Base-by-base conservation (phyloP, 2,329 filamentous ascomycete genomes). In the Hirsutella rhossiliensis region DNA sequence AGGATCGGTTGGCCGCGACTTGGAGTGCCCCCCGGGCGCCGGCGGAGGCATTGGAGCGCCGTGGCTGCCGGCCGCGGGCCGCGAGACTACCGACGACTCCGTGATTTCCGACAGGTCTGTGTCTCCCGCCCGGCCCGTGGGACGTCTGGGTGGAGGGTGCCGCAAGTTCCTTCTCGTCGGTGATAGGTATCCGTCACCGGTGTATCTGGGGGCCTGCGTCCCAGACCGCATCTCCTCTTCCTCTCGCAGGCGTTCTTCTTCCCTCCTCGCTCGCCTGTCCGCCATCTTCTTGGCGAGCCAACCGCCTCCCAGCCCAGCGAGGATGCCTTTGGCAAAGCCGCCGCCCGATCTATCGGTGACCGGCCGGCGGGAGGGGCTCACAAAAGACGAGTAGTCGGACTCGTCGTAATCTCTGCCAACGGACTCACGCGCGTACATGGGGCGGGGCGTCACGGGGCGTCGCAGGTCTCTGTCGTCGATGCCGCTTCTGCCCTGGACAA, bases 211-310 rank as follows among this genome's bases (percentile, higher is more conserved):
- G n/a, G 73, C 69, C 29, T 73, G 72, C 31, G 75, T 76, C 5
- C 84, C 74, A 19, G 78, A 75, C 43, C 78, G 72, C 50, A 64
- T 53, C 2, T 80, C 69, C 44, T 81, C 75, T 59, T 78, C 59
- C 5, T 70, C 63, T 30, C 56, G 56, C 5, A 64, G 32, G 34
- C 72, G 64, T 28, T 71, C 69, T 41, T 71, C 73, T 47, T 73
- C 72, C 43, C 65, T 64, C 48, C 55, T 67, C 47, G 65, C 57
- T 42, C 65, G 65, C 52, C 78, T 63, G 60, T 79, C 71, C 51
- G 73, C 76, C 59, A 84, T 71, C 58, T 77, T 76, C 63, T 75
- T 81, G 7, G 76, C 75, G 40, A 88, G 64, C 67, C 82, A 84
- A 9, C 82, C 84, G 30, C 83, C 66, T 2, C 82, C 82, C 23